Percentiles rank a stretch among this genome's conserved stretches.
Conservation (phyloP, 1,284 basidiomycete species). For the Moesziomyces sp. region DNA sequence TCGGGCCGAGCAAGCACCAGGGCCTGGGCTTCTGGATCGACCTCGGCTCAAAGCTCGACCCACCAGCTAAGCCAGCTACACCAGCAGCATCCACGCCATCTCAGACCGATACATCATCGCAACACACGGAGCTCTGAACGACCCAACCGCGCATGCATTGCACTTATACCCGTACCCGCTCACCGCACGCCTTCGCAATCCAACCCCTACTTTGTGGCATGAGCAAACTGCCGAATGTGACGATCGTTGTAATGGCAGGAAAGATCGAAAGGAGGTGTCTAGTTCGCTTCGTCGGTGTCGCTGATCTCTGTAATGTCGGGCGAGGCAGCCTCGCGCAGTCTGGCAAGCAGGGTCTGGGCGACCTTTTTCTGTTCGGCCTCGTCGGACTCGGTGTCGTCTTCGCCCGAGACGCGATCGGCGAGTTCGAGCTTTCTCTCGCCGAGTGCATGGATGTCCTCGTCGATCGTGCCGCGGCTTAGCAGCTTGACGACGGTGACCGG, state of each 20-base stretch:
- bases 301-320: conserved; percentile 32
- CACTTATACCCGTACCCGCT: too few species aligned
- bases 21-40: conserved; percentile 44
- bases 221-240: not conserved
- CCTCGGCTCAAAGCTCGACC: conserved; percentile 4
- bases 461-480: conserved; percentile 91
- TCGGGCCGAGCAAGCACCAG: conserved; percentile 33
- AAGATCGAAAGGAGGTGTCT: not conserved
- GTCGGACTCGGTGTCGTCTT: conserved; percentile 53
- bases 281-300: conserved; percentile 19
- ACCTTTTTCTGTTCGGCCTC: conserved; percentile 52
- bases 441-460: conserved; percentile 69
- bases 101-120: too few species aligned
- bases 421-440: conserved; percentile 60
- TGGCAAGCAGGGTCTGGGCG: conserved; percentile 50
- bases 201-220: not conserved
- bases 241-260: not conserved
- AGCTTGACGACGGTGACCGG: conserved; percentile 90
- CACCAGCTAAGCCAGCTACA: too few species aligned
- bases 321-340: conserved; percentile 43
- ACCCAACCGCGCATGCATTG: too few species aligned
- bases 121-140: too few species aligned
- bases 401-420: conserved; percentile 61
- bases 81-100: too few species aligned
- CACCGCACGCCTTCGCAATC: not conserved